Percentiles rank a stretch among this genome's conserved stretches.
Evolutionary conservation across 1,139 yeast genomes (phyloP).

Genomic region (Debaryomycetaceae sp.): DNA sequence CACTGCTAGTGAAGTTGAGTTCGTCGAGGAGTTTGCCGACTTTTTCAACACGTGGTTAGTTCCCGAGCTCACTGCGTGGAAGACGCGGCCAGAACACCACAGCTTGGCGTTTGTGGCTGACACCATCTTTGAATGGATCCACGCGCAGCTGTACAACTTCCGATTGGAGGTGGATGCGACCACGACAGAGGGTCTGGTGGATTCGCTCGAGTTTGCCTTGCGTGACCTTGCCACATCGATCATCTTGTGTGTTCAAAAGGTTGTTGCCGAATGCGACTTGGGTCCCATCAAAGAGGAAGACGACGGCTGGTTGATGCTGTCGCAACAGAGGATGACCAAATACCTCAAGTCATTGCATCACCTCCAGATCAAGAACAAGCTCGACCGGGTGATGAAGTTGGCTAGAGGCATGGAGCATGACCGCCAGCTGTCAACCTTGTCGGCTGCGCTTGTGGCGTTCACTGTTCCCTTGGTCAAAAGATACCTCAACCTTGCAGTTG

Average conservation of each 20-base stretch:
- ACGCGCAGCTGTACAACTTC: constrained; percentile 18
- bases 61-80: constrained; percentile 25
- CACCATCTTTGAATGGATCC: constrained; percentile 37
- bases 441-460: constrained; percentile 45
- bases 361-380: constrained; percentile 21
- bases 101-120: constrained; percentile 43
- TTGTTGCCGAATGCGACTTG: constrained; percentile 27
- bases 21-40: constrained; percentile 18
- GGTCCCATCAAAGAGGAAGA: constrained; percentile 42
- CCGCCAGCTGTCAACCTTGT: constrained; percentile 28
- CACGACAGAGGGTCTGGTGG: constrained; percentile 17
- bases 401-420: constrained; percentile 30
- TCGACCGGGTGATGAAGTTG: constrained; percentile 16
- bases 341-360: constrained; percentile 29
- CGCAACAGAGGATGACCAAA: constrained; percentile 42
- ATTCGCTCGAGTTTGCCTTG: constrained; percentile 42
- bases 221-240: constrained; percentile 57
- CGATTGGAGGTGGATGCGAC: constrained; percentile 12
- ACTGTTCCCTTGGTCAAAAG: constrained; percentile 55
- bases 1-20: no score
- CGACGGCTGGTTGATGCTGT: constrained; percentile 58
- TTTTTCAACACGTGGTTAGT: constrained; percentile 16
- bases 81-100: constrained; percentile 14
- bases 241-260: constrained; percentile 63
- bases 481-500: constrained; percentile 42